Conservation (phyloP, 2,329 filamentous ascomycete species). For the Colletotrichum theobromicola region DNA sequence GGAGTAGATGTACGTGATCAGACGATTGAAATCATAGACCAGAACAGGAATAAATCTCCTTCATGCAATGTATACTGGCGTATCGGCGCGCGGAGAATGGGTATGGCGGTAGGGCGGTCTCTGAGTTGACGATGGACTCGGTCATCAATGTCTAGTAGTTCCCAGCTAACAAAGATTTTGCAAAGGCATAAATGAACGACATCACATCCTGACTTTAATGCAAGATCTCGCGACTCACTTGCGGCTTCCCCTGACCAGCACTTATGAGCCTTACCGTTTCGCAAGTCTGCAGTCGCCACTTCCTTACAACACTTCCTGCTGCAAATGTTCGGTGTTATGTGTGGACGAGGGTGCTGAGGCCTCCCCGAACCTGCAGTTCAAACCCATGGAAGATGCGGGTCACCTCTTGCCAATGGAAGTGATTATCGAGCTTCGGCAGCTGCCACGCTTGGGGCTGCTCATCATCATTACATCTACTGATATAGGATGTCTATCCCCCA, state of each 20-base stretch:
- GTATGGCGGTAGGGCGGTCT: background rate
- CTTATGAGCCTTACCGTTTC: background rate
- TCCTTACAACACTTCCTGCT: background rate
- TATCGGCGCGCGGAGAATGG: background rate
- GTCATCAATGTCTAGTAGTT: background rate
- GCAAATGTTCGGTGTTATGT: background rate
- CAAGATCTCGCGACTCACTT: background rate
- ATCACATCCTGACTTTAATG: background rate
- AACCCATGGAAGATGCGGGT: background rate
- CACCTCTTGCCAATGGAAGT: background rate
- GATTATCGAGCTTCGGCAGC: background rate
- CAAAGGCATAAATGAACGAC: background rate
- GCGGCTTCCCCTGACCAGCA: background rate
- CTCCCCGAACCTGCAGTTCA: background rate
- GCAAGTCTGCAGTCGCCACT: background rate
- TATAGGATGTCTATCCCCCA: background rate
- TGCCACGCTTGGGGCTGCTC: background rate
- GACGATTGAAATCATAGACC: background rate
- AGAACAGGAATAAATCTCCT: conserved; percentile 7
- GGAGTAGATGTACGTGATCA: background rate
- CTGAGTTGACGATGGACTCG: background rate
- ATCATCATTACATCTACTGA: background rate
- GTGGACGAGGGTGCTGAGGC: background rate
- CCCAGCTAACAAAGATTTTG: background rate
- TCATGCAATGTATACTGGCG: conserved; percentile 7